Evolutionary conservation across 345 rosid genomes (phyloP), one percentile per base, ranked within the genome.

Genomic region (Rhodomyrtus tomentosa): DNA sequence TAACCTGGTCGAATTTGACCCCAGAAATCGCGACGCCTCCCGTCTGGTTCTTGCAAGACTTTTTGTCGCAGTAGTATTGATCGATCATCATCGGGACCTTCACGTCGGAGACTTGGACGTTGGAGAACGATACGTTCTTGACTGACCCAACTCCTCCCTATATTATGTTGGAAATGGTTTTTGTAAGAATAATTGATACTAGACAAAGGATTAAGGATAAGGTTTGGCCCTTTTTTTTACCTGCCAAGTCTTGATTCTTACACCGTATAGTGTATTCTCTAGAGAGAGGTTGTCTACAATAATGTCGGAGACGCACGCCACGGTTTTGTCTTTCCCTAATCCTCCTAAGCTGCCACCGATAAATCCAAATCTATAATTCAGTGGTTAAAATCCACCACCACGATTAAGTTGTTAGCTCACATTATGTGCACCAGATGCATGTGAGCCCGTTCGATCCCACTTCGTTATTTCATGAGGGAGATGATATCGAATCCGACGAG

Each of bases 191-290:
- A 68, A 0, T 36, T 68, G 38, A 38, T 38, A 18, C 9, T 68
- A 10, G 45, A 20, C 42, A 18, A 68, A 3, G 20, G 36, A 68
- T 68, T 68, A 7, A 0, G 4, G 25, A 36, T 36, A 18, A 32
- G 76, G 24, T 32, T 68, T 8, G 45, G 45, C 21, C 20, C 25
- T 68, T 18, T 62, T 49, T 49, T 49, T 13, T 86, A 95, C 98
- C 96, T 94, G 99, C 98, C 99, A 96, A 56, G 98, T 94, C 91
- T 96, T 95, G 81, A 96, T 94, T 87, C 99, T 90, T 59, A 92
- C 98, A 83, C 98, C 98, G 29, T 94, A 83, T 5, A 91, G 89
- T 24, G 99, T 93, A 87, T 88, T 91, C 73, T 89, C 88, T 2
- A 94, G 76, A 38, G 91, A 89, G 88, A 91, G 84, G 50, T 91